Evolutionary conservation across 1,284 basidiomycete genomes (phyloP), one percentile per base, ranked within the genome.

Genomic region (Austroboletus rostrupii): DNA sequence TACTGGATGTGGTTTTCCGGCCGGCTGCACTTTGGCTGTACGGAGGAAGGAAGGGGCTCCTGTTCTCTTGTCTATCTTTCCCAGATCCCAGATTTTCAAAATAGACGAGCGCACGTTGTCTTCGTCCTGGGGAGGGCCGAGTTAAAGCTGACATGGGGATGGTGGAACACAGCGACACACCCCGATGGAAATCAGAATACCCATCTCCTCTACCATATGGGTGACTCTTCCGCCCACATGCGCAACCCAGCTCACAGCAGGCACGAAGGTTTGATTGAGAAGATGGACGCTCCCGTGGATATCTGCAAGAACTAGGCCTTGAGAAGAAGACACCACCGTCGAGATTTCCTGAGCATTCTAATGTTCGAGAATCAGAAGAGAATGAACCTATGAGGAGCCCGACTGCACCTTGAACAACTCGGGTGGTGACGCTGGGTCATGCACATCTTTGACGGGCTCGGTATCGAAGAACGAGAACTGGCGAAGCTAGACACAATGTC

Each of bases 71-170:
- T 92, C 87, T n/a, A 73, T 78, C 51, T 81, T 80, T 35, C 81
- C 77, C 20, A 97, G 68, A 66, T 94, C 90, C 92, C 93, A 97
- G 40, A 97, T 83, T 68, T 93, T 95, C 49, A 97, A 73, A 17
- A 94, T 68, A 0, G 91, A 90, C 42, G 83, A 79, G n/a, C 83
- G 75, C 13, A 83, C 75, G 1, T 75, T 68, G 48, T 87, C 84
- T 67, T 95, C 92, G 70, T 95, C 92, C 88, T 91, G 29, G 13
- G 36, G 11, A 9, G 3, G 12, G 16, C 20, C 12, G 11, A 32
- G 57, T 67, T 43, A 58, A 37, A 19, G 17, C 35, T 43, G 40
- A 26, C 40, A 53, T 5, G 23, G 7, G 39, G 37, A 53, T 21
- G 28, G 26, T 44, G 29, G 46, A 43, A 33, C 35, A 45, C 41